Evolutionary conservation across 148 eudicot species (phyloP).

Genomic region (Polygonum maritimum): DNA sequence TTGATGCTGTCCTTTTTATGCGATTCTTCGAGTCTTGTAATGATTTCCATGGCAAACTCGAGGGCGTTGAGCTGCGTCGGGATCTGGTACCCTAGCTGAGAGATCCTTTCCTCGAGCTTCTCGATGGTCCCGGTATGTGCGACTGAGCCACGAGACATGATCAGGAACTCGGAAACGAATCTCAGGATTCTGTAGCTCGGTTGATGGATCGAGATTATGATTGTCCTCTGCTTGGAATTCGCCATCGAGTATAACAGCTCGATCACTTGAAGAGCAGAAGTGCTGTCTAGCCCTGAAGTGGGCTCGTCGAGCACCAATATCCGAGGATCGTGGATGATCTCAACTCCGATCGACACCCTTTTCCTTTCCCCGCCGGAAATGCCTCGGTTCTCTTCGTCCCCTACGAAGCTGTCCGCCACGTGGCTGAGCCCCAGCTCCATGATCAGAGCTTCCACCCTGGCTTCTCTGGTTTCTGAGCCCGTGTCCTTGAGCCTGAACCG

Average conservation of each 20-base stretch:
- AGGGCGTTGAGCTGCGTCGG: slow-evolving; percentile 69
- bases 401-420: slow-evolving; percentile 64
- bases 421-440: slow-evolving; percentile 75
- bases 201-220: slow-evolving; percentile 82
- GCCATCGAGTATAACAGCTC: slow-evolving; percentile 63
- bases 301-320: slow-evolving; percentile 83
- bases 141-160: slow-evolving; percentile 67
- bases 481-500: slow-evolving; percentile 54
- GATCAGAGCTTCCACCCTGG: slow-evolving; percentile 60
- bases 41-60: slow-evolving; percentile 84
- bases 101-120: slow-evolving; percentile 56
- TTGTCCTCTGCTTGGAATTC: slow-evolving; percentile 41
- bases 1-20: slow-evolving; percentile 8
- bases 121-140: slow-evolving; percentile 62
- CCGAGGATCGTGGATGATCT: slow-evolving; percentile 81
- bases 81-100: slow-evolving; percentile 42
- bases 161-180: slow-evolving; percentile 55
- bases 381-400: slow-evolving; percentile 78
- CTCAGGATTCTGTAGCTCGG: slow-evolving; percentile 80
- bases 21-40: slow-evolving; percentile 40
- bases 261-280: slow-evolving; percentile 78
- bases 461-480: slow-evolving; percentile 33
- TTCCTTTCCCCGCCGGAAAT: slow-evolving; percentile 94
- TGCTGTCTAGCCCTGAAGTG: slow-evolving; percentile 87
- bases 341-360: slow-evolving; percentile 85